Base-by-base conservation (phyloP, 352 stramenopile species). In the Phytophthora aleatoria region DNA sequence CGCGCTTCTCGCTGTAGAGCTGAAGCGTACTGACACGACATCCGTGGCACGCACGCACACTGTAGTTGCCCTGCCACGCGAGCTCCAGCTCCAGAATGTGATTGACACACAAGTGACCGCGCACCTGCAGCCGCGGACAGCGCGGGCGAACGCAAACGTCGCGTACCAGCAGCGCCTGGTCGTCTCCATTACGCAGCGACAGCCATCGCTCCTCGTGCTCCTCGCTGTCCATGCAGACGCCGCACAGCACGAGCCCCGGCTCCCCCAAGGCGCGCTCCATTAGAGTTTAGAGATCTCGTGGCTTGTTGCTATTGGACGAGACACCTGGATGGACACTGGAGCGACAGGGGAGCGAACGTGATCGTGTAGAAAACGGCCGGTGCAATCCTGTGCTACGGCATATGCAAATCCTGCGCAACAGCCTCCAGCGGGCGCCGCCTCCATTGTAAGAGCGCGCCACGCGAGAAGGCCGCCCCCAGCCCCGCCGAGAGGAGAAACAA, bases 221-320 rank as follows among this genome's bases (percentile, higher is more conserved):
- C 26, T 71, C 62, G 30, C 61, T 58, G 0, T 74, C 52, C 50
- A 83, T 71, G 52, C 83, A 92, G 33, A 42, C 51, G 26, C 59
- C 63, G 65, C 83, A 92, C 30, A 92, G 76, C 58, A 89, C 81
- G 30, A 92, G 81, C 73, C 72, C 50, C 33, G 83, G 83, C 24
- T 75, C 69, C 24, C 65, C 65, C 11, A 90, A 75, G 50, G 61
- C 58, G 33, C 77, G 76, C 48, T 71, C 66, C 50, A 90, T 76
- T 43, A 51, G 63, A 77, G 27, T 57, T 24, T 1, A 4, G 20
- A 16, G 39, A 58, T 59, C 36, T 16, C 24, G 50, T 57, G 53
- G 53, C 53, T 13, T 26, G 3, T 28, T 43, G 31, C 42, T 41
- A 60, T 60, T 60, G 53, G 53, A 51, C 42, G 52, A 60, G 31